Evolutionary conservation across 129 eudicot genomes (phyloP), one percentile per base, ranked within the genome.

Genomic region (Gnaphalium uliginosum): DNA sequence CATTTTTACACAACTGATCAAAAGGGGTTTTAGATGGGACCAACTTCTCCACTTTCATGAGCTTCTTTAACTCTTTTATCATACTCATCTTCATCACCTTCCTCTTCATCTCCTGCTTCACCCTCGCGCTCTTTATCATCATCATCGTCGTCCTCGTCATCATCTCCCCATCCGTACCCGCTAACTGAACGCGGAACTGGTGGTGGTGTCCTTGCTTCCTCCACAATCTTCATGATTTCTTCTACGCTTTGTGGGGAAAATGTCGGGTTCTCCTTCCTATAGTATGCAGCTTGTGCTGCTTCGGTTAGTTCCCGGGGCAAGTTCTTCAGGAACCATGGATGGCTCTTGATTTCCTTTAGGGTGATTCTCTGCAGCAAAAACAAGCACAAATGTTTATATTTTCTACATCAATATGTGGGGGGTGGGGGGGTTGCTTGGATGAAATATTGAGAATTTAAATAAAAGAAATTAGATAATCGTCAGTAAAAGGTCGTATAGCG

Each of bases 281-380:
- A 85, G 53, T 91, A 91, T 19, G 56, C 79, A 7, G 87, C 76
- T 63, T 87, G 97, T 74, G 85, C 84, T 33, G 87, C 46, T 74
- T 91, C 97, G 2, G 90, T 86, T 9, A 91, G 86, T 70, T 91
- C 97, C 25, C 79, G 81, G 17, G 97, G 97, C 68, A 91, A 80
- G 68, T 88, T 88, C 92, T 91, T 91, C 29, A 88, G 51, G 79
- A 91, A 91, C 97, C 97, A 91, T 33, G 97, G 96, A 66, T 91
- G 95, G 76, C 68, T 85, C 78, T 88, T 91, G 10, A 89, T 91
- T 68, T 91, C 97, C 30, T 85, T 83, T 24, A 91, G 70, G 29
- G 83, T 85, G 64, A 91, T 69, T 69, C 97, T 91, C 97, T 91
- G 78, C 24, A 76, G 4, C 50, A 66, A 29, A 62, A 57, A 68